phyloP scores from a whole-genome alignment of 805 yeast genomes.

The Pichia scutulata region DNA sequence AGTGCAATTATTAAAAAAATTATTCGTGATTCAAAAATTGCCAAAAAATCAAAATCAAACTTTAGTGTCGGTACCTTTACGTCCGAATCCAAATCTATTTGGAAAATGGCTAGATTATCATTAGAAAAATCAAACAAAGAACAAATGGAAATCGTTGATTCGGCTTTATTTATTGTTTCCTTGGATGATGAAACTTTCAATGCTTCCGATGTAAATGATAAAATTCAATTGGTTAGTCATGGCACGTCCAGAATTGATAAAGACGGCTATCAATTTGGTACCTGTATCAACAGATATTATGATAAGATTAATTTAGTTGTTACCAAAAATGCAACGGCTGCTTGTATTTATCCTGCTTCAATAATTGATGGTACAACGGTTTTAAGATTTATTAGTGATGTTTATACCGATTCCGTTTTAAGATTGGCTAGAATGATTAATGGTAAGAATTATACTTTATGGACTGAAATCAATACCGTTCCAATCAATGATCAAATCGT shows the following conservation, averaged over 20 bases:
- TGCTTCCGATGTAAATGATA: conserved; percentile 42
- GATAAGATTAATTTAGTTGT: conserved; percentile 50
- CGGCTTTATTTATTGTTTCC: conserved; percentile 44
- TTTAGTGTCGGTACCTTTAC: conserved; percentile 45
- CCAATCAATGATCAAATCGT: conserved; percentile 24
- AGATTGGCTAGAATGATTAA: conserved; percentile 51
- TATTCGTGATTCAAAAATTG: conserved; percentile 33
- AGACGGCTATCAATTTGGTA: conserved; percentile 44
- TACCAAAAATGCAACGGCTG: conserved; percentile 49
- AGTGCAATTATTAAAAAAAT: conserved; percentile 37
- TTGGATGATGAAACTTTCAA: conserved; percentile 41
- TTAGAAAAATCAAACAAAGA: conserved; percentile 33
- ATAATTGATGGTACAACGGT: conserved; percentile 54
- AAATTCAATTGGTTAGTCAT: conserved; percentile 42
- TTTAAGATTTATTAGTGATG: conserved; percentile 47
- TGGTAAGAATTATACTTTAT: conserved; percentile 48
- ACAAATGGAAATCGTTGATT: conserved; percentile 35
- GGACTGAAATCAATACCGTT: conserved; percentile 36
- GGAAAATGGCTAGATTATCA: conserved; percentile 41
- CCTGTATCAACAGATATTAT: conserved; percentile 54
- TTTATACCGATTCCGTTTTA: conserved; percentile 49
- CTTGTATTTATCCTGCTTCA: conserved; percentile 51
- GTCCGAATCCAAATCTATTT: conserved; percentile 42
- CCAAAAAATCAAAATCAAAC: conserved; percentile 32
- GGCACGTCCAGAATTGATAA: conserved; percentile 41